Conservation (phyloP, 306 rosid species). For the Cucurbita pepo region DNA sequence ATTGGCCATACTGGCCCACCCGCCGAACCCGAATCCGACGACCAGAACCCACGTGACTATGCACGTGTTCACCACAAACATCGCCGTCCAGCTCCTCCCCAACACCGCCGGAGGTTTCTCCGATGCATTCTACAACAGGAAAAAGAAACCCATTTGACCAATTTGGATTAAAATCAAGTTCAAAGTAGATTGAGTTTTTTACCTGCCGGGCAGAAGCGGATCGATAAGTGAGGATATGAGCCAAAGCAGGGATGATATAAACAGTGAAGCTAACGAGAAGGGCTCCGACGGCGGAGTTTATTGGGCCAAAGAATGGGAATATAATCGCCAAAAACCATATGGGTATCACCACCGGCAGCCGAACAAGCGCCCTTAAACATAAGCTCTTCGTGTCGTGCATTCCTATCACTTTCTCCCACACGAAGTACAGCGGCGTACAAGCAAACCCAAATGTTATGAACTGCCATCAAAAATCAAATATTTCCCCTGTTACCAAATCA, state of each 20-base stretch:
- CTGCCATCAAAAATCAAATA: slow-evolving; percentile 12
- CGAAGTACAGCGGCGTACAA: slow-evolving; percentile 52
- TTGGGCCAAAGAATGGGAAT: slow-evolving; percentile 65
- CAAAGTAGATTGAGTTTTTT: too few species aligned
- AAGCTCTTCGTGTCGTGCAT: slow-evolving; percentile 58
- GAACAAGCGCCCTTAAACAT: slow-evolving; percentile 38
- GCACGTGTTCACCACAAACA: slow-evolving; percentile 35
- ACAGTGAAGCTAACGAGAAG: slow-evolving; percentile 59
- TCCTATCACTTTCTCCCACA: slow-evolving; percentile 68
- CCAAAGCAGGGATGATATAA: slow-evolving; percentile 50
- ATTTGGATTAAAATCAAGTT: too few species aligned
- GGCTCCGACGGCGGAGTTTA: slow-evolving; percentile 61
- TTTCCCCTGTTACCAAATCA: too few species aligned
- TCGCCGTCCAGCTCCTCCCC: slow-evolving; percentile 26
- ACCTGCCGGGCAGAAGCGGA: slow-evolving; percentile 61
- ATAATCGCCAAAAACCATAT: slow-evolving; percentile 61
- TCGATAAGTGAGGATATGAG: slow-evolving; percentile 47
- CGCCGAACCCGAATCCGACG: slow-evolving; percentile 56
- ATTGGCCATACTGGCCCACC: slow-evolving; percentile 54
- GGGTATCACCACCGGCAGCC: slow-evolving; percentile 64
- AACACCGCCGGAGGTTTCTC: slow-evolving; percentile 35
- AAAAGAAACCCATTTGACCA: too few species aligned
- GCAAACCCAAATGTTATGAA: slow-evolving; percentile 66
- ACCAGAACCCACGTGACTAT: slow-evolving; percentile 38
- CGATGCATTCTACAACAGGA: slow-evolving; percentile 20